phyloP scores from a whole-genome alignment of 2,329 filamentous ascomycete genomes.

The Botryosphaeria agaves region DNA sequence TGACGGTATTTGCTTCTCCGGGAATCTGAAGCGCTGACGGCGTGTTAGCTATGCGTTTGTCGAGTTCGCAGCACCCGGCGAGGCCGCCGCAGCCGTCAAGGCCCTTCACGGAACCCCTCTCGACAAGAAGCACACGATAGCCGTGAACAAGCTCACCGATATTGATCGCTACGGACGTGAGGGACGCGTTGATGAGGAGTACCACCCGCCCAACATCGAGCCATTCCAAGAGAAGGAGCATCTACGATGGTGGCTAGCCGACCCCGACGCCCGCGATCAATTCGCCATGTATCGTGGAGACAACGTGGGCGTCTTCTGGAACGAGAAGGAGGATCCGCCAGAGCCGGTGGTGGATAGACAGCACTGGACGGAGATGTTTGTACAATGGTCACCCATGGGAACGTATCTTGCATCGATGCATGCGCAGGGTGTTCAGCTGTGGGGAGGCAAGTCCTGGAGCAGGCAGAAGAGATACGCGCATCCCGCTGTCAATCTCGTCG shows the following conservation, averaged over 20 bases:
- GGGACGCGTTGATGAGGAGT: conserved; percentile 83
- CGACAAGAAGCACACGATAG: conserved; percentile 90
- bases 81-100: conserved; percentile 79
- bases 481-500: conserved; percentile 86
- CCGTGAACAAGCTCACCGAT: conserved; percentile 96
- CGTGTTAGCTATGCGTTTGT: conserved; percentile 75
- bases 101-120: conserved; percentile 72
- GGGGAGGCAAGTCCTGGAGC: conserved; percentile 81
- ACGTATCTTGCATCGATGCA: conserved; percentile 93
- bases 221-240: conserved; percentile 88
- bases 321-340: conserved; percentile 82
- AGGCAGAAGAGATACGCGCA: conserved; percentile 88
- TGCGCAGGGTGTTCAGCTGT: conserved; percentile 89
- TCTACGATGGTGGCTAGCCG: conserved; percentile 80
- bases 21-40: conserved; percentile 1
- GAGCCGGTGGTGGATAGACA: conserved; percentile 81
- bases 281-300: conserved; percentile 90
- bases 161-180: conserved; percentile 93
- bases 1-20: conserved; percentile 8
- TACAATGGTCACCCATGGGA: conserved; percentile 92
- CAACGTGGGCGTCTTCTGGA: conserved; percentile 91
- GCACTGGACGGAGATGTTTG: conserved; percentile 96
- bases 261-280: conserved; percentile 80
- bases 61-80: conserved; percentile 79
- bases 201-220: conserved; percentile 64